Conservation (phyloP, 305 asterid species). For the Fraxinus baroniana region DNA sequence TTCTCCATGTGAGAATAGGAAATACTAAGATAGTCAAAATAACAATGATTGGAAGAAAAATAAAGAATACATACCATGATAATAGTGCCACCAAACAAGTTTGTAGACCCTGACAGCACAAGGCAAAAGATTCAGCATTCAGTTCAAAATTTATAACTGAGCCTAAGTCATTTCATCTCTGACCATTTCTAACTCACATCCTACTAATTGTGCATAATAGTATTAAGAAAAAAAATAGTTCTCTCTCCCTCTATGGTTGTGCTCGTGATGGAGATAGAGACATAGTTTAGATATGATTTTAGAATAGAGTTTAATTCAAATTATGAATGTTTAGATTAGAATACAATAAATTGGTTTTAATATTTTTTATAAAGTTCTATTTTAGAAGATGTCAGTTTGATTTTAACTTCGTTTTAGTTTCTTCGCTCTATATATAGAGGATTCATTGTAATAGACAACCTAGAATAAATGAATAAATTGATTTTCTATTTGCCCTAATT, state of each 20-base stretch:
- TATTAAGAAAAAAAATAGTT: not conserved
- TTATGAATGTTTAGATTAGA: not conserved
- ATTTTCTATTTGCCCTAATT: not conserved
- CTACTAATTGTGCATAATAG: not conserved
- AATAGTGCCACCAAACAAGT: conserved; percentile 87
- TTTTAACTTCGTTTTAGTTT: not conserved
- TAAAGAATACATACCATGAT: conserved; percentile 65
- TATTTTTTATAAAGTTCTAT: not conserved
- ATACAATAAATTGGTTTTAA: not conserved
- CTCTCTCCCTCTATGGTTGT: not conserved
- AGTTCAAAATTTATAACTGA: conserved; percentile 11
- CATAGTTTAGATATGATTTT: not conserved
- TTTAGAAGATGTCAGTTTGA: not conserved
- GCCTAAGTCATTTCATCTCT: not conserved
- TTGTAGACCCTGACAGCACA: conserved; percentile 75
- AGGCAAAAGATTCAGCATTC: conserved; percentile 26
- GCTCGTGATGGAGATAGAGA: not conserved
- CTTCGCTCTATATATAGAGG: not conserved
- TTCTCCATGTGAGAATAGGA: not conserved
- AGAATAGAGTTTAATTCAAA: not conserved
- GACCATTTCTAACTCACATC: not conserved
- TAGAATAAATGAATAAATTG: not conserved
- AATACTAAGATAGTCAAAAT: not conserved
- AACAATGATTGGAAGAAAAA: not conserved
- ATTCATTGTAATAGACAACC: not conserved